Base-by-base conservation (phyloP, 306 rosid species). In the Vigna hirtella region DNA sequence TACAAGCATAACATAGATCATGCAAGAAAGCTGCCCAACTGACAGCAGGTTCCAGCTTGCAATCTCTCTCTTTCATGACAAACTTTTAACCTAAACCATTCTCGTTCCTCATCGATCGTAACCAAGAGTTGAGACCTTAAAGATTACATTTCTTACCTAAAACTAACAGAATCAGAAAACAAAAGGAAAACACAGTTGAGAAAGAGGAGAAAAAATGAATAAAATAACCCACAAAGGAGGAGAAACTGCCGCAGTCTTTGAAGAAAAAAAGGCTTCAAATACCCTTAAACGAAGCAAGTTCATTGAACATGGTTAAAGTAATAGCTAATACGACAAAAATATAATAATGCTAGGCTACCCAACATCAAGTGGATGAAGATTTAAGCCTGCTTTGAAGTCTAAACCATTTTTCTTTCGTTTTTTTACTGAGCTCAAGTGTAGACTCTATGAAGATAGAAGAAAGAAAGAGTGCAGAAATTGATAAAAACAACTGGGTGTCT, bases 31-130 rank as follows among this genome's bases (percentile, higher is more conserved):
- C 98, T 90, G 98, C 89, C 83, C 83, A 85, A 90, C 93, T 87
- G 93, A 96, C 99, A 96, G 67, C 86, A 79, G 84, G 64, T 91
- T 93, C 89, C 97, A 96, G 98, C 99, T 96, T 83, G 93, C 93
- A 87, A 42, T 76, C 79, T 77, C 83, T 75, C 84, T 80, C 76
- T 73, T 83, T 84, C 87, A 67, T 58, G 88, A 74, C 67, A 72
- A 76, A 85, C 86, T 79, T 48, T 75, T 81, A 86, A 88, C 94
- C 91, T 83, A 90, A 86, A 74, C 87, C 80, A 63, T 77, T 62
- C 81, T 56, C 70, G 59, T 77, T 81, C 85, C 78, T 72, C 85
- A 85, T 83, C 87, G 72, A 89, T 87, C 89, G 81, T 73, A 80
- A 68, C 83, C 88, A 70, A 82, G 66, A 65, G 83, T 79, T 75